Base-by-base conservation (phyloP, 1,284 basidiomycete genomes). In the Puccinia novopanici region DNA sequence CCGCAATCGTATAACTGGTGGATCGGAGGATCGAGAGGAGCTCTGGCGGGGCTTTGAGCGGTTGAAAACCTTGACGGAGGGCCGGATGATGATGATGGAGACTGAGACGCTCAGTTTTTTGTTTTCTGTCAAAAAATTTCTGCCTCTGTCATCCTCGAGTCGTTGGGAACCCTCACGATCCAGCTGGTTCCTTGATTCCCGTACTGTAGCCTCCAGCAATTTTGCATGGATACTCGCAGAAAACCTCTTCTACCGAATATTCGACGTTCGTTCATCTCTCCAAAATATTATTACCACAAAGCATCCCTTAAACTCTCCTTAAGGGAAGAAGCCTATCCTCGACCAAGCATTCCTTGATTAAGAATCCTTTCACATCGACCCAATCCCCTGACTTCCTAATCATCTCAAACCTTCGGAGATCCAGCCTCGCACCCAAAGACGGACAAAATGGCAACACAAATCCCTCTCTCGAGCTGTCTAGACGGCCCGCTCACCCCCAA, bases 391-490 rank as follows among this genome's bases (percentile, higher is more conserved):
- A 12, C 17, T 48, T 17, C 45, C 45, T 17, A 10, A 48, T 48
- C 45, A 48, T 17, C 52, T 48, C 45, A 48, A 48, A 9, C 52
- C 2, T 54, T 27, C 27, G 24, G 55, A 59, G 8, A 59, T 3
- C n/a, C 8, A 59, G 1, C 27, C 55, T 59, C 24, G 6, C 27
- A 24, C n/a, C 17, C 24, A 27, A 59, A 59, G 17, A 19, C 17
- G 54, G 15, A 34, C 45, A 71, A 22, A 34, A 73, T 73, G 71
- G n/a, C 27, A 2, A n/a, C 71, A 34, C 71, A 73, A 73, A 55
- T 73, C 24, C 50, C 71, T 17, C 54, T 73, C 3, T 54, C 71
- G 15, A 75, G 24, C 45, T 75, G 73, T 50, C 27, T 75, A 9
- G 59, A 61, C 30, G 37, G 40, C 40, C 65, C 75, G 3, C 50